phyloP scores from a whole-genome alignment of 306 rosid genomes.

The Gillenia trifoliata region DNA sequence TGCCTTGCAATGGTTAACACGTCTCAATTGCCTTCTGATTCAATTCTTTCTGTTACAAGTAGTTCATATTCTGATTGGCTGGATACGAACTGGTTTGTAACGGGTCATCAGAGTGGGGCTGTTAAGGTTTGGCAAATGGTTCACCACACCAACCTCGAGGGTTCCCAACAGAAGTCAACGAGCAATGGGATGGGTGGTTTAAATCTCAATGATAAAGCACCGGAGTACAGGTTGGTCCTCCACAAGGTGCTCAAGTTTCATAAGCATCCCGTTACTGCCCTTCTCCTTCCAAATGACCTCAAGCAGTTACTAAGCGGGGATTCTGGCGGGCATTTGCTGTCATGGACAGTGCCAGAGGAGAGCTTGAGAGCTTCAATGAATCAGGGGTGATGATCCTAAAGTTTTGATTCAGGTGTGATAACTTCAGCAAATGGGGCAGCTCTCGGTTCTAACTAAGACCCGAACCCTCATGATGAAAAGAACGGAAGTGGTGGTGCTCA shows the following conservation, averaged over 20 bases:
- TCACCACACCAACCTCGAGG: constrained; percentile 55
- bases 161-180: constrained; percentile 52
- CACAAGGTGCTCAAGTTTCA: constrained; percentile 84
- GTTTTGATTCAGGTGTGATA: constrained; percentile 25
- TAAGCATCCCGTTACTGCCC: constrained; percentile 86
- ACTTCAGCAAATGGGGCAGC: constrained; percentile 45
- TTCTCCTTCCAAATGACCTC: constrained; percentile 69
- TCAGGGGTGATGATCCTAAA: constrained; percentile 54
- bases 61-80: constrained; percentile 87
- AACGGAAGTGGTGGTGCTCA: constrained; percentile 18
- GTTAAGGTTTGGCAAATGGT: constrained; percentile 98
- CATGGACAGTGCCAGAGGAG: constrained; percentile 90
- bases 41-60: constrained; percentile 82
- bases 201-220: constrained; percentile 47
- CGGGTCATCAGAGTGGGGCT: constrained; percentile 99
- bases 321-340: constrained; percentile 74
- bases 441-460: constrained; percentile 32
- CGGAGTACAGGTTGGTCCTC: constrained; percentile 75
- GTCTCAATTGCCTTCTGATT: constrained; percentile 96
- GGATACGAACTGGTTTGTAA: constrained; percentile 92
- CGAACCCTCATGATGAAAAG: constrained; percentile 20
- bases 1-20: constrained; percentile 88
- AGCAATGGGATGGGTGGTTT: constrained; percentile 41
- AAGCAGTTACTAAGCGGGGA: constrained; percentile 95
- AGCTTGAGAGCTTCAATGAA: constrained; percentile 60